These are phyloP conservation scores for Orbilia blumenaviensis DNA, from an alignment of 2,329 filamentous ascomycete species.

Conservation along the genomic window DNA sequence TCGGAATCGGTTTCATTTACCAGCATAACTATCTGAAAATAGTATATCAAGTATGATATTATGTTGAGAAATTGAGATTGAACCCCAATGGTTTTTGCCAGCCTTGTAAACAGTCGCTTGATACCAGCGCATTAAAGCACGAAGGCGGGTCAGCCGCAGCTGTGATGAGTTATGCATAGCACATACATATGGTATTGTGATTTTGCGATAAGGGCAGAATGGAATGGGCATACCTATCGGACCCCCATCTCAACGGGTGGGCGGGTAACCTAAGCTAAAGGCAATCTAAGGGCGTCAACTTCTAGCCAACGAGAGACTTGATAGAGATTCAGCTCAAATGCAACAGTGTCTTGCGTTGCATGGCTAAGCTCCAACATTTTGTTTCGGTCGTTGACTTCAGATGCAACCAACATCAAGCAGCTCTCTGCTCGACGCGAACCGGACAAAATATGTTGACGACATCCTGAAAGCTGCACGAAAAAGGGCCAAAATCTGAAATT, in stretches of 20 bases:
- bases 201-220: constrained; percentile 1
- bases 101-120: constrained; percentile 1
- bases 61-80: neutral
- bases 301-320: too few species aligned
- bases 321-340: constrained; percentile 25
- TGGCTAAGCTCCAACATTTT: constrained; percentile 22
- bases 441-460: constrained; percentile 11
- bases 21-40: neutral
- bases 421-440: neutral
- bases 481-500: neutral
- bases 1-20: neutral
- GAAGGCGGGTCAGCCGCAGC: constrained; percentile 44
- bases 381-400: neutral
- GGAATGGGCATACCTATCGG: neutral
- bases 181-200: neutral
- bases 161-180: constrained; percentile 24
- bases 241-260: neutral
- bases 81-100: neutral
- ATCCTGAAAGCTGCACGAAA: neutral
- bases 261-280: neutral
- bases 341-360: constrained; percentile 44
- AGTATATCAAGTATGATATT: neutral
- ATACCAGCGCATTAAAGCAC: neutral
- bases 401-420: constrained; percentile 3
- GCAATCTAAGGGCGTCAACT: too few species aligned